These are phyloP conservation scores for Solanum aculeatissimum DNA, from an alignment of 305 asterid species.

Conservation along the genomic window DNA sequence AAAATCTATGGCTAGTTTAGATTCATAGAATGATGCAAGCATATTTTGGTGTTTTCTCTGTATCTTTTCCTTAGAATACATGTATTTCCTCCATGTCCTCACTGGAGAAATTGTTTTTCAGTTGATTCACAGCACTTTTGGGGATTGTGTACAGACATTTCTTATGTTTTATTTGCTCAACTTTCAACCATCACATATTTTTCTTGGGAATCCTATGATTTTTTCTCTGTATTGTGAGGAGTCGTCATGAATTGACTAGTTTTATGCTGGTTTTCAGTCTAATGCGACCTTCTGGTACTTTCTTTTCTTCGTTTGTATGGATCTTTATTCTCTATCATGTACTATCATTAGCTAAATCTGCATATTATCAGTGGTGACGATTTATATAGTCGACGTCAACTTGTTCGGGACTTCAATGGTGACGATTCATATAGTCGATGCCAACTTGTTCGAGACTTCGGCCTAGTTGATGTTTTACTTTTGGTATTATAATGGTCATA, in stretches of 20 bases:
- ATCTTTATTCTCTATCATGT: neutral
- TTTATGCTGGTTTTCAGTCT: neutral
- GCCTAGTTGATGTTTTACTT: neutral
- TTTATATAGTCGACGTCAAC: neutral
- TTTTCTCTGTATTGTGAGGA: neutral
- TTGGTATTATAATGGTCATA: neutral
- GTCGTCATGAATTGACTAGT: neutral
- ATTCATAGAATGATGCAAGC: neutral
- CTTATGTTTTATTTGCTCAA: neutral
- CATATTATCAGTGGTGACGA: neutral
- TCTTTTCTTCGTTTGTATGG: neutral
- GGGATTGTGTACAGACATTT: neutral
- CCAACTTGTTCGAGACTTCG: neutral
- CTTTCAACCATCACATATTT: neutral
- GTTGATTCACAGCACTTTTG: neutral
- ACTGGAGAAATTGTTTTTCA: neutral
- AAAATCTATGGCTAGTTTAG: neutral
- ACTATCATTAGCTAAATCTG: neutral
- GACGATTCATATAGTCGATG: neutral
- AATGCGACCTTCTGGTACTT: neutral
- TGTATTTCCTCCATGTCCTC: neutral
- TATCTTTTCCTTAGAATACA: neutral
- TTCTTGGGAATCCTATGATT: neutral
- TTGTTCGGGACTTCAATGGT: neutral
- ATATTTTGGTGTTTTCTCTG: neutral